Conservation (phyloP, 176 grass and related monocot species). For the Dendrocalamus sinicus region DNA sequence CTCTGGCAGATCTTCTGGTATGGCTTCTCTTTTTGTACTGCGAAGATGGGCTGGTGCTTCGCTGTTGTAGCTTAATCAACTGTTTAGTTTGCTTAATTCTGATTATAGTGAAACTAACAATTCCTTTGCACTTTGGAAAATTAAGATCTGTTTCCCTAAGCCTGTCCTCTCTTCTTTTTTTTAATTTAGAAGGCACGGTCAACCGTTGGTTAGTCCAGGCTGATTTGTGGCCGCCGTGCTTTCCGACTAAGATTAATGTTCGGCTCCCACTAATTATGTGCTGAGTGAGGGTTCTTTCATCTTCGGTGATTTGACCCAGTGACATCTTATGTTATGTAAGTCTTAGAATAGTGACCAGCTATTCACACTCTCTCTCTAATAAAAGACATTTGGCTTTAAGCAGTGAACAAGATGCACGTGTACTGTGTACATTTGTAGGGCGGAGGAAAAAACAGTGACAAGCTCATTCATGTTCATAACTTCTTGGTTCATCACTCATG, state of each 20-base stretch:
- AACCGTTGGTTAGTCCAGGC: neutral
- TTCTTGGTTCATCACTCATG: neutral
- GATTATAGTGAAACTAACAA: neutral
- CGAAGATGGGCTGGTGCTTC: neutral
- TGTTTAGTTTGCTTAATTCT: neutral
- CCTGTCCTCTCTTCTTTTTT: neutral
- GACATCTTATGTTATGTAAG: too few species aligned
- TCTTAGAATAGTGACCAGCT: neutral
- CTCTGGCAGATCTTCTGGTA: too few species aligned
- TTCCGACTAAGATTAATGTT: too few species aligned
- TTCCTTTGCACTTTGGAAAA: neutral
- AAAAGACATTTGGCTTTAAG: too few species aligned
- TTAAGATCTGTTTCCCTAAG: neutral
- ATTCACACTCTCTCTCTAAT: neutral
- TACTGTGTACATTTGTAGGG: neutral
- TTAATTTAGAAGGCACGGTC: neutral
- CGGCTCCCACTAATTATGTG: too few species aligned
- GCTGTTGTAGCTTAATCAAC: neutral
- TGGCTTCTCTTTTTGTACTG: too few species aligned
- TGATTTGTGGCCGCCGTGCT: too few species aligned
- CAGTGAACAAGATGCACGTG: too few species aligned
- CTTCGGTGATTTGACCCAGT: neutral
- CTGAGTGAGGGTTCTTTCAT: neutral
- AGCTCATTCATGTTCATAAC: neutral
- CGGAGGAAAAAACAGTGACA: neutral